Conservation (phyloP, 176 grass and related monocot genomes). For the Cenchrus fungigraminus region DNA sequence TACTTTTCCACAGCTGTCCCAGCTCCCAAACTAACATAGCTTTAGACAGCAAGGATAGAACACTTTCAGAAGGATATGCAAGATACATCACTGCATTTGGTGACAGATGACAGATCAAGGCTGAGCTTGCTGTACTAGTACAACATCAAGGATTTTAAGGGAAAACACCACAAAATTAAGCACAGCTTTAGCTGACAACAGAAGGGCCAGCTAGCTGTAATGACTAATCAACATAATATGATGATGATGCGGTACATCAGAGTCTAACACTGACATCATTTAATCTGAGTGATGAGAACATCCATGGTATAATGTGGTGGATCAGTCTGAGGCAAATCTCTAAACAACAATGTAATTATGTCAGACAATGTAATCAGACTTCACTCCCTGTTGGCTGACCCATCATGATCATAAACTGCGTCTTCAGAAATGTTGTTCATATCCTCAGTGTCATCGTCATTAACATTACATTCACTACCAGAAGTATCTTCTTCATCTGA, state of each 20-base stretch:
- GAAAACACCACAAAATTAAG: background rate
- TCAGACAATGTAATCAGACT: background rate
- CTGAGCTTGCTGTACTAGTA: constrained; percentile 15
- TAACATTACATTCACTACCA: constrained; percentile 44
- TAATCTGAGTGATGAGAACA: background rate
- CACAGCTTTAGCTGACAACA: constrained; percentile 6
- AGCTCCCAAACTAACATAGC: constrained; percentile 21
- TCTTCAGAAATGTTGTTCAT: constrained; percentile 34
- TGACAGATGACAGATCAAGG: constrained; percentile 22
- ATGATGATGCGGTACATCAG: background rate
- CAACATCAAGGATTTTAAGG: background rate
- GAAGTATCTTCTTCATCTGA: constrained; percentile 40
- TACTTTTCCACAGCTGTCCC: constrained; percentile 45
- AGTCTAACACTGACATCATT: background rate
- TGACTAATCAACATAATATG: background rate
- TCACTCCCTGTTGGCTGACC: constrained; percentile 8
- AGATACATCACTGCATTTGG: constrained; percentile 23
- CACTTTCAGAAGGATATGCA: constrained; percentile 19
- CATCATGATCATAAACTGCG: constrained; percentile 20
- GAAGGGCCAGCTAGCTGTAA: background rate
- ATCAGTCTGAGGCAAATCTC: constrained; percentile 1
- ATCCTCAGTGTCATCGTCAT: constrained; percentile 28
- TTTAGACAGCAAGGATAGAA: constrained; percentile 28
- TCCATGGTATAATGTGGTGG: background rate
- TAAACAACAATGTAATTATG: constrained; percentile 3